Conservation (phyloP, 2,329 filamentous ascomycete species). For the Lecanoromycetidae sp. region DNA sequence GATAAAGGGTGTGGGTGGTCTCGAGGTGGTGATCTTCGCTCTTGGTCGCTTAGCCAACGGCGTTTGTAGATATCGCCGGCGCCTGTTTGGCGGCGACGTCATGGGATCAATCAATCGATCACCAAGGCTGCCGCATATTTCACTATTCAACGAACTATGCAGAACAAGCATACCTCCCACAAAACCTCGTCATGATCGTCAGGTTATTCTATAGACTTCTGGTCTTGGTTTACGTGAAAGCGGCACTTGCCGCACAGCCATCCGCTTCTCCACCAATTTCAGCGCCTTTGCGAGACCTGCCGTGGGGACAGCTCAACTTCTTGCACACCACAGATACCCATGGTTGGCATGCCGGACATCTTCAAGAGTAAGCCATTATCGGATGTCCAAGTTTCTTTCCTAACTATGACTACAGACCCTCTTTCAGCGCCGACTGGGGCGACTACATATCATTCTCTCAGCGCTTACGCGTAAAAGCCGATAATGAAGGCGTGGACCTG, state of each 20-base stretch:
- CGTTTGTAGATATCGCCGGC: background rate
- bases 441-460: slow-evolving; percentile 90
- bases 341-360: slow-evolving; percentile 87
- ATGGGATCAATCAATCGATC: slow-evolving; percentile 1
- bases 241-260: slow-evolving; percentile 53
- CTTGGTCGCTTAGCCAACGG: slow-evolving; percentile 1
- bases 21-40: background rate
- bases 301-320: slow-evolving; percentile 93
- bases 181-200: slow-evolving; percentile 8
- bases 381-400: background rate
- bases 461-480: slow-evolving; percentile 67
- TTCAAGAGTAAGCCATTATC: slow-evolving; percentile 57
- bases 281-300: slow-evolving; percentile 69
- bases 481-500: slow-evolving; percentile 67
- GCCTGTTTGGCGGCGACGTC: background rate
- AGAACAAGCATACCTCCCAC: too few relatives aligned
- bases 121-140: too few relatives aligned
- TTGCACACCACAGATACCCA: slow-evolving; percentile 95
- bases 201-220: background rate
- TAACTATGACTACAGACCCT: slow-evolving; percentile 43
- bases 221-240: background rate
- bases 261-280: slow-evolving; percentile 64
- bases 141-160: too few relatives aligned
- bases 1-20: background rate
- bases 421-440: slow-evolving; percentile 94